Base-by-base conservation (phyloP, 495 filamentous ascomycete species). In the Penicillium waksmanii region DNA sequence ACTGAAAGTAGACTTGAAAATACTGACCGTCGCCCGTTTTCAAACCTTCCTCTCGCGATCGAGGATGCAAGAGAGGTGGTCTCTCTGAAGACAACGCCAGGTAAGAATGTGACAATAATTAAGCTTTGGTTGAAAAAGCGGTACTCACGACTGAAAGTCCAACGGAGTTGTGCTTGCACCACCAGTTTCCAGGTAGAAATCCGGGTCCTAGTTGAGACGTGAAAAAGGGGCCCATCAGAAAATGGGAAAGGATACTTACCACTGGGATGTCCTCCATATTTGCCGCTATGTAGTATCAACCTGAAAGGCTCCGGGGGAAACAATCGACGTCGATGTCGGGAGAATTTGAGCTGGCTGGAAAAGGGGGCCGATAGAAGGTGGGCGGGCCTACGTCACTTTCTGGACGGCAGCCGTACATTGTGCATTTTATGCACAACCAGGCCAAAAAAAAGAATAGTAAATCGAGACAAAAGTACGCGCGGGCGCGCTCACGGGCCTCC, bases 21-120 rank as follows among this genome's bases (percentile, higher is more conserved):
- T 12, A 48, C 46, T 25, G 46, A 48, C 46, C 46, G 25, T 49
- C 59, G 18, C 18, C 59, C 59, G 19, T 62, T 62, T 19, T 62
- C 49, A 42, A 62, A 53, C 18, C 56, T 9, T 3, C 63, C 63
- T 15, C 53, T 61, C 31, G 61, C 58, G 3, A 65, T 19, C 2
- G 54, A 51, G 46, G 63, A 62, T 8, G 23, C 52, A 36, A 65
- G 54, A 13, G 63, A 65, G 9, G 63, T 65, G 23, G 63, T 61
- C 51, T 65, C 63, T 13, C 46, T 48, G 46, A 10, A 48, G 6
- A 27, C 21, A 13, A 48, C 5, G 0, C 23, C 21, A 23, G 23
- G 19, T 48, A 3, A 48, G 21, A 48, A 25, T 25, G 10, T 1
- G 7, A 48, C 5, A 23, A 48, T 25, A 48, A 12, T 48, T 0